Base-by-base conservation (phyloP, 306 rosid species). In the Pterocarpus santalinus region DNA sequence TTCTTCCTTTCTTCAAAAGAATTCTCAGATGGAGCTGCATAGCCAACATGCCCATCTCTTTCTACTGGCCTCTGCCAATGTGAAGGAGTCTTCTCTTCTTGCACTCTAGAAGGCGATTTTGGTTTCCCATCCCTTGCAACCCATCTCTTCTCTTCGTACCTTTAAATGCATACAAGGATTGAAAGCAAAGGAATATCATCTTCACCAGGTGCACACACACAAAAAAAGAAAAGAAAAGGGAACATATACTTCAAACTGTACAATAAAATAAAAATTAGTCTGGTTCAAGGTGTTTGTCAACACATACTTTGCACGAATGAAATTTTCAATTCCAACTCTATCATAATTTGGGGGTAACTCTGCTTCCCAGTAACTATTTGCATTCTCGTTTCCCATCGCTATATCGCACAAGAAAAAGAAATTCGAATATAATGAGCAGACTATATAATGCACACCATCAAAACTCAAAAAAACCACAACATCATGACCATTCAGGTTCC, bases 91-190 rank as follows among this genome's bases (percentile, higher is more conserved):
- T 77, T 93, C 74, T 93, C 99, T 80, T 91, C 97, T 46, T 6
- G 88, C 73, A 77, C 72, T 72, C 85, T 80, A 81, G 99, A 82
- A 41, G 97, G 90, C 30, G 97, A 83, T 83, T 66, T 92, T 38
- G 91, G 83, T 70, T 87, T 89, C 77, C 92, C 98, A 78, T 96
- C 94, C 85, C 87, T 90, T 68, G 94, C 6, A 68, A 90, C 76
- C 99, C 99, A 96, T 86, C 98, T 88, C 87, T 96, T 93, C 28
- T 96, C 99, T 76, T 96, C 99, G 85, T 96, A 96, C 91, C 99
- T 96, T 80, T 7, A 86, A 43, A 69, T 67, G 73, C 46, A 70
- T 39, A 52, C 82, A 76, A 77, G 33, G 16, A 69, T 80, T 78
- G 75, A 71, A 81, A 80, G 28, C 28, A 22, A 22, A 22, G 28